Percentiles rank a stretch among this genome's conserved stretches.
phyloP scores from a whole-genome alignment of 768 basidiomycete genomes.

The Pleurotus salmoneostramineus region DNA sequence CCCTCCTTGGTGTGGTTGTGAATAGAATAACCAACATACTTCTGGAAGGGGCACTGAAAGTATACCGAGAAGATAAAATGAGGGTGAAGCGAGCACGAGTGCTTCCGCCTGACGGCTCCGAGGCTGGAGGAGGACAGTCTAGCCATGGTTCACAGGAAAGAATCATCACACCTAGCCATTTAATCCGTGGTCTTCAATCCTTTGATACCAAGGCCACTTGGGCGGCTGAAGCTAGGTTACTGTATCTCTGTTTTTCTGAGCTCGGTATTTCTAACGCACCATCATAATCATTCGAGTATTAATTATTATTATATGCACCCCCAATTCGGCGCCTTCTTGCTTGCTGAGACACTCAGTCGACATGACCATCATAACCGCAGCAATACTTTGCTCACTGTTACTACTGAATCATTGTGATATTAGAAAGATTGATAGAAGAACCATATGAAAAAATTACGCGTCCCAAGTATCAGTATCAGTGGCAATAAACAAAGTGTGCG shows the following conservation, averaged over 20 bases:
- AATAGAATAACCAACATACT: conserved; percentile 30
- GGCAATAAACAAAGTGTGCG: neutral
- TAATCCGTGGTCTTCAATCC: neutral
- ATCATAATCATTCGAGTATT: neutral
- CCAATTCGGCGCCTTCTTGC: neutral
- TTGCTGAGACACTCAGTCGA: neutral
- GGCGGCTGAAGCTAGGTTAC: neutral
- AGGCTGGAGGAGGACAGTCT: neutral
- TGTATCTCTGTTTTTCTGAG: neutral
- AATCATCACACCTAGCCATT: neutral
- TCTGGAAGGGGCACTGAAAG: conserved; percentile 31
- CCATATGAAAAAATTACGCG: neutral
- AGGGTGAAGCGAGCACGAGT: conserved; percentile 9
- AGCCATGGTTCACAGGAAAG: too few species aligned
- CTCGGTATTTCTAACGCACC: neutral
- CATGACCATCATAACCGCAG: too few species aligned
- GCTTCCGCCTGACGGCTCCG: neutral
- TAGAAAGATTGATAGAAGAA: neutral
- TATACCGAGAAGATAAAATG: conserved; percentile 26
- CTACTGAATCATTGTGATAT: neutral
- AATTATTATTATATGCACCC: neutral
- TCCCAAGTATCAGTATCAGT: neutral
- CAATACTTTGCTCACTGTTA: too few species aligned
- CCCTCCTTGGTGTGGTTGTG: conserved; percentile 31
- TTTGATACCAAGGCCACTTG: conserved; percentile 5